phyloP scores from a whole-genome alignment of 2,329 filamentous ascomycete genomes.

The Cryphonectria naterciae region DNA sequence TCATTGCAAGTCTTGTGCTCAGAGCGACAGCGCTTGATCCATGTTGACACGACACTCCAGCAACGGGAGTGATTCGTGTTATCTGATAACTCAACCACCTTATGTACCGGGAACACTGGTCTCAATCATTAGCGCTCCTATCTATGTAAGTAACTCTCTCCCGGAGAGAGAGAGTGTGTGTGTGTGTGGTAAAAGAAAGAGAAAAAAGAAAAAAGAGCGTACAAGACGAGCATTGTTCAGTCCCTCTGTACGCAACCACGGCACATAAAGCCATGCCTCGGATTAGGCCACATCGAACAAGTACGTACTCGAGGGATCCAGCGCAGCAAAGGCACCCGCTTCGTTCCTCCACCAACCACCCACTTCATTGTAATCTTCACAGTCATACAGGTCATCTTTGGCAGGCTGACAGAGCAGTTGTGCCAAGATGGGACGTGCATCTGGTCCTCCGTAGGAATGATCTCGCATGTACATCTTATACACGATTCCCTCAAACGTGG shows the following conservation, averaged over 20 bases:
- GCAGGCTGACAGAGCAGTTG: background rate
- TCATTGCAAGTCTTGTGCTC: constrained; percentile 1
- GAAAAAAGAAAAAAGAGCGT: too few species aligned
- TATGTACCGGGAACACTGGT: background rate
- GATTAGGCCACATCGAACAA: background rate
- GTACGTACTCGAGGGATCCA: constrained; percentile 13
- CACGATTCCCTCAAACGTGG: constrained; percentile 4
- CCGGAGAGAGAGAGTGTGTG: too few species aligned
- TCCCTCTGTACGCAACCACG: background rate
- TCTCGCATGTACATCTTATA: background rate
- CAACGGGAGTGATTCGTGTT: background rate
- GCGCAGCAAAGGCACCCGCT: background rate
- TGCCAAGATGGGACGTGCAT: background rate
- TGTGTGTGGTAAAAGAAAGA: too few species aligned
- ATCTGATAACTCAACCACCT: background rate
- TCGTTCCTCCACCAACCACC: background rate
- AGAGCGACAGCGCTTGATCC: constrained; percentile 9
- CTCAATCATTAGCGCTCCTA: background rate
- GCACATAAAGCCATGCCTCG: background rate
- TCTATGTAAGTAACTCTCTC: background rate
- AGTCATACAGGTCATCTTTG: constrained; percentile 17
- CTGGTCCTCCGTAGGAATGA: background rate
- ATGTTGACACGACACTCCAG: constrained; percentile 11
- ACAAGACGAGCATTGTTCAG: background rate
- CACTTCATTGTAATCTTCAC: constrained; percentile 9